phyloP scores from a whole-genome alignment of 345 rosid genomes.

The Lumnitzera racemosa region DNA sequence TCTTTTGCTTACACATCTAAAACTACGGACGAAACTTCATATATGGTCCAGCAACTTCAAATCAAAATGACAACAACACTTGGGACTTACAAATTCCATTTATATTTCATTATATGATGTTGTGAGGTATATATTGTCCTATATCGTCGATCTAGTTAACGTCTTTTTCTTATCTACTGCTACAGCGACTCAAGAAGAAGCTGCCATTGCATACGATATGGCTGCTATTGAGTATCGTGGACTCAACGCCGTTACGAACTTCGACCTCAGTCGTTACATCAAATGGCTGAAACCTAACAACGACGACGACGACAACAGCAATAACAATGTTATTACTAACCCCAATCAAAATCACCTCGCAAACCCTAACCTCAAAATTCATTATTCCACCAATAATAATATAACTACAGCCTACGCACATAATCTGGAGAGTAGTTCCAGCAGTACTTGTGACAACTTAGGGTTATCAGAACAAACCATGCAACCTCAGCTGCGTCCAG shows the following conservation, averaged over 20 bases:
- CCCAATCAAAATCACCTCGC: not conserved
- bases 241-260: conserved; percentile 86
- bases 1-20: too few species aligned
- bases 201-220: conserved; percentile 83
- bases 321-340: conserved; percentile 8
- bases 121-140: not conserved
- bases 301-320: not conserved
- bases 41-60: too few species aligned
- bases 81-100: too few species aligned
- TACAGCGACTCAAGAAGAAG: conserved; percentile 96
- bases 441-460: too few species aligned
- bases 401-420: conserved; percentile 1
- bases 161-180: conserved; percentile 5
- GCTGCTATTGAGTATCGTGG: conserved; percentile 96
- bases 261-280: conserved; percentile 84
- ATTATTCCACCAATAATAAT: conserved; percentile 9
- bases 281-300: conserved; percentile 47
- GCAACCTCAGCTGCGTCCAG: conserved; percentile 13
- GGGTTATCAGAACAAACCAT: not conserved
- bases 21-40: too few species aligned
- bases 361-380: conserved; percentile 11
- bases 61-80: too few species aligned
- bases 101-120: too few species aligned
- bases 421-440: not conserved
- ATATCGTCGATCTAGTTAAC: not conserved